These are phyloP conservation scores for Alternaria dauci DNA, from an alignment of 2,329 filamentous ascomycete genomes.

Conservation along the genomic window DNA sequence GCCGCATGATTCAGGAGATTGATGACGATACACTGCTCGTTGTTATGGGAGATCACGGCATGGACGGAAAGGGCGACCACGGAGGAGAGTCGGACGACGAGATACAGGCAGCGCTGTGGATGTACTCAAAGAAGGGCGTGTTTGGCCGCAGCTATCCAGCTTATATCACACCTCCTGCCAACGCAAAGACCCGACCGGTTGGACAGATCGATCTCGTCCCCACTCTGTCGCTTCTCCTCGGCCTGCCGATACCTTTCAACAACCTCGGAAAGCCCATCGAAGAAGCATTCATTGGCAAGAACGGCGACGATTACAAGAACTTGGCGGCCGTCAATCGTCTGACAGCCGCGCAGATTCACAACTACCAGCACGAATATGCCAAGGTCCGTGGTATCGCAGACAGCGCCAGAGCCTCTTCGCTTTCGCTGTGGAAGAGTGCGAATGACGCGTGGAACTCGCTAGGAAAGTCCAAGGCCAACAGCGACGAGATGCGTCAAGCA, in stretches of 20 bases:
- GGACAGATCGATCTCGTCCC: conserved; percentile 94
- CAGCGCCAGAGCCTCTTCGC: conserved; percentile 63
- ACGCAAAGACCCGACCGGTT: conserved; percentile 78
- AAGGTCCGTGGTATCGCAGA: conserved; percentile 73
- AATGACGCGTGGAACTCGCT: conserved; percentile 62
- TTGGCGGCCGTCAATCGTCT: conserved; percentile 79
- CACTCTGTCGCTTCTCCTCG: conserved; percentile 85
- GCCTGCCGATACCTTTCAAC: conserved; percentile 94
- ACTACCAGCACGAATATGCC: conserved; percentile 87
- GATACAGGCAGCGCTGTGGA: conserved; percentile 93
- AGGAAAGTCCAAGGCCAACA: conserved; percentile 45
- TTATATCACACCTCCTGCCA: conserved; percentile 66
- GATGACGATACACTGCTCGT: conserved; percentile 89
- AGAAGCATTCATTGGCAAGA: conserved; percentile 82
- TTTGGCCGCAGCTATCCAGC: conserved; percentile 80
- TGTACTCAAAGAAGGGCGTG: conserved; percentile 89
- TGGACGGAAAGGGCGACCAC: conserved; percentile 97
- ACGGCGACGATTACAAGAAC: conserved; percentile 76
- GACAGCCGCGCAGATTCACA: conserved; percentile 83
- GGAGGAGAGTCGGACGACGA: conserved; percentile 98
- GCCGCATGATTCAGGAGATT: conserved; percentile 72
- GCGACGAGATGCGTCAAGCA: conserved; percentile 52
- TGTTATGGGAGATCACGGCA: conserved; percentile 99
- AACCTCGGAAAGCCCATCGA: conserved; percentile 93
- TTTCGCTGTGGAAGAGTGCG: conserved; percentile 67